Conservation (phyloP, 1,284 basidiomycete species). For the Ganoderma multipileum region DNA sequence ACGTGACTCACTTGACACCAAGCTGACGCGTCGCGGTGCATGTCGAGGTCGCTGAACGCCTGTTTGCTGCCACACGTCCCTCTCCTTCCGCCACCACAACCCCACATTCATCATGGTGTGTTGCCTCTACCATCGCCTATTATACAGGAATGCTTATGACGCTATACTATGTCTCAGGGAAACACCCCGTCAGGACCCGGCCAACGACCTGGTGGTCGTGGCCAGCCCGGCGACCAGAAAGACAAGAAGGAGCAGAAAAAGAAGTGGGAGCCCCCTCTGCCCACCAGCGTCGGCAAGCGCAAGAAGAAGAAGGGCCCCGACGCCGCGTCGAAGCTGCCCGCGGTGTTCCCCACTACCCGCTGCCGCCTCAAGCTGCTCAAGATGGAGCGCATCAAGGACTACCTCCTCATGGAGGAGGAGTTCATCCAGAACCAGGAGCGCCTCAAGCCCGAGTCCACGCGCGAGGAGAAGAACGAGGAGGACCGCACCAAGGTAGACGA, state of each 20-base stretch:
- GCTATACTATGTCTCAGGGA: slow-evolving; percentile 56
- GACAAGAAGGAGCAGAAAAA: slow-evolving; percentile 83
- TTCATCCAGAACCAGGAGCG: slow-evolving; percentile 97
- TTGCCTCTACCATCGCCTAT: background rate
- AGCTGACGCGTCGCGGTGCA: slow-evolving; percentile 68
- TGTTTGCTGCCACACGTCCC: slow-evolving; percentile 37
- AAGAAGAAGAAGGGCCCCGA: slow-evolving; percentile 93
- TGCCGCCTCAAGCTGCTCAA: slow-evolving; percentile 97
- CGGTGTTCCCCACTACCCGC: slow-evolving; percentile 94
- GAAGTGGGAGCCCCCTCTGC: slow-evolving; percentile 99
- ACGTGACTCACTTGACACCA: slow-evolving; percentile 28
- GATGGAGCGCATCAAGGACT: slow-evolving; percentile 98
- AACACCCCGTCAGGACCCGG: slow-evolving; percentile 80
- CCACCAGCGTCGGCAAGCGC: slow-evolving; percentile 97
- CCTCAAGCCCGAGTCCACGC: slow-evolving; percentile 79
- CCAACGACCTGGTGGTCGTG: slow-evolving; percentile 42
- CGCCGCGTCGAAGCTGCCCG: slow-evolving; percentile 90
- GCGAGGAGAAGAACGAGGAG: slow-evolving; percentile 96
- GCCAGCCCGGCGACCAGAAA: slow-evolving; percentile 56
- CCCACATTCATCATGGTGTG: slow-evolving; percentile 35
- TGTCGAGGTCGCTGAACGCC: slow-evolving; percentile 37
- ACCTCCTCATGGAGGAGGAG: slow-evolving; percentile 96
- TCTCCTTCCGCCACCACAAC: slow-evolving; percentile 15
- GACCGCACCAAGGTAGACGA: slow-evolving; percentile 96
- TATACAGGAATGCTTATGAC: background rate